Evolutionary conservation across 1,284 basidiomycete genomes (phyloP), one percentile per base, ranked within the genome.

Genomic region (Rhizoctonia solani): DNA sequence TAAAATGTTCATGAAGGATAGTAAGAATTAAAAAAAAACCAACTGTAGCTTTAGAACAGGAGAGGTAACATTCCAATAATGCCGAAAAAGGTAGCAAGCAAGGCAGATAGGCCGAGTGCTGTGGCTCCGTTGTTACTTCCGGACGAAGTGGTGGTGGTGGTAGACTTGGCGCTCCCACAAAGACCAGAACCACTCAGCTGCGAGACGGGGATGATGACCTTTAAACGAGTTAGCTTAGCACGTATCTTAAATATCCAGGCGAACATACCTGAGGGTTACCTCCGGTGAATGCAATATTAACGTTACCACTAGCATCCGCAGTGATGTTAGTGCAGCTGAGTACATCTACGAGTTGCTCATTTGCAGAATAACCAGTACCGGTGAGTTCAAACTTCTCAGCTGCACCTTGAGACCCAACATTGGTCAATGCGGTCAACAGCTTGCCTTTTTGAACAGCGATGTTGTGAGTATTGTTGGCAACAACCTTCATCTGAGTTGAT

Each of bases 361-460:
- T 77, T 0, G 79, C 75, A 44, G 77, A 74, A 75, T 81, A 87
- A 0, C 78, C 77, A 0, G 81, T 76, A 14, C 73, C 70, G 0
- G 50, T 27, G 11, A 74, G 68, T 0, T 72, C 67, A 9, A 77
- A 69, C 59, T 74, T 70, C 16, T 75, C 67, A 4, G 72, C 73
- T 3, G 72, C 69, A 13, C 76, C 72, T 41, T 73, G 74, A 6
- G 78, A 76, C 39, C 90, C 90, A 30, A 79, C 77, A 77, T 90
- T 90, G 19, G 87, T 85, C 58, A 92, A 75, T 16, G 90, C 79
- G 5, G 85, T 78, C 53, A 91, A 80, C 70, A 92, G 75, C 0
- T 88, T 87, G 0, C 82, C 78, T 75, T 92, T 92, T 54, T 80
- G 82, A 29, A 89, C 75, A 0, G 81, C 84, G 46, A 90, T 77